These are phyloP conservation scores for Rossbeevera mucosa DNA, from an alignment of 768 basidiomycete genomes.

Conservation along the genomic window DNA sequence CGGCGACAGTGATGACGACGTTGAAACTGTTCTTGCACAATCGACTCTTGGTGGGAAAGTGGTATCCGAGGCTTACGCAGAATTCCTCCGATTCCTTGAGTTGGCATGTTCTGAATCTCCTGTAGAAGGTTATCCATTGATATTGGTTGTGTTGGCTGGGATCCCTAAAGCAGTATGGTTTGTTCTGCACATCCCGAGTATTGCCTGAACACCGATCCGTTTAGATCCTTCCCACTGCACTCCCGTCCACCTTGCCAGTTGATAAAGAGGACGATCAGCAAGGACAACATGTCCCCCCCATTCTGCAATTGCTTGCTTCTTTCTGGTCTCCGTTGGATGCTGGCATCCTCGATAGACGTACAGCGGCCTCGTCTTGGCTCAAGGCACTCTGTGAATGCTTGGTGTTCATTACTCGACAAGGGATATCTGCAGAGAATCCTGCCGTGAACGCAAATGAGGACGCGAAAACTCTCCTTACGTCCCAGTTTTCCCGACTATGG, in stretches of 20 bases:
- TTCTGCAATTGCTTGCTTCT: slow-evolving; percentile 58
- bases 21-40: slow-evolving; percentile 20
- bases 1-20: slow-evolving; percentile 33
- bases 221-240: slow-evolving; percentile 20
- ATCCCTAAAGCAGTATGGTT: slow-evolving; percentile 60
- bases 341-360: slow-evolving; percentile 22
- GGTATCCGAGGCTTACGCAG: slow-evolving; percentile 49
- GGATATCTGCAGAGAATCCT: slow-evolving; percentile 1
- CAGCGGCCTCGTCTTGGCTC: slow-evolving; percentile 52
- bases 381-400: slow-evolving; percentile 68
- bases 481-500: slow-evolving; percentile 48
- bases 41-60: not conserved
- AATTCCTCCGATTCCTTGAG: slow-evolving; percentile 77
- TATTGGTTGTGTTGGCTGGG: slow-evolving; percentile 78
- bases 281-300: slow-evolving; percentile 16
- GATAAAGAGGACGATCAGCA: not conserved
- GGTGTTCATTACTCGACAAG: slow-evolving; percentile 47
- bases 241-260: slow-evolving; percentile 9
- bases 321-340: slow-evolving; percentile 79
- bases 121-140: slow-evolving; percentile 72
- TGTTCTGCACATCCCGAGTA: not conserved
- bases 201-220: not conserved
- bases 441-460: not conserved
- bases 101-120: slow-evolving; percentile 78
- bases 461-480: slow-evolving; percentile 34